Base-by-base conservation (phyloP, 768 basidiomycete species). In the Leccinum boreale region DNA sequence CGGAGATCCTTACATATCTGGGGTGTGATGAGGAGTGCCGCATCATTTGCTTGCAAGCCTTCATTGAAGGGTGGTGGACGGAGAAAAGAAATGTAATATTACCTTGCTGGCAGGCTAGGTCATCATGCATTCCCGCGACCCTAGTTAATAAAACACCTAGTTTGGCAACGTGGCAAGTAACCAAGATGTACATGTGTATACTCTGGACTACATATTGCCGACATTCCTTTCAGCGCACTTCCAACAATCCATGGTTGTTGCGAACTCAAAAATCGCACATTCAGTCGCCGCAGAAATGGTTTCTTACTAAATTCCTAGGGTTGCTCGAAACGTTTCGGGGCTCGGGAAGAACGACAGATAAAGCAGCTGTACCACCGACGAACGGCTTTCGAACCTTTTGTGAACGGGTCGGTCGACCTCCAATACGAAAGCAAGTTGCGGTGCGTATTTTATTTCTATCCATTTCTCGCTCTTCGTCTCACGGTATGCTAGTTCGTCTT, bases 1-100 rank as follows among this genome's bases (percentile, higher is more conserved):
- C 94, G 82, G 24, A 96, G 80, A 64, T 96, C 94, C 70, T 97
- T 96, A 29, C 87, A 85, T 58, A 97, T 83, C 70, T 95, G 93
- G 1, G 91, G 92, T 2, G 86, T 92, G 52, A 94, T 81, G 12
- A 76, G 71, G 50, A 94, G 73, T 4, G 74, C 74, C 9, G 75
- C 70, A 2, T 78, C 73, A 6, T 77, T 67, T 0, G 78, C 75
- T 52, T 80, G 79, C 4, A n/a, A n/a, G n/a, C n/a, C n/a, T n/a
- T n/a, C n/a, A n/a, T n/a, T n/a, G n/a, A 74, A 63, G 3, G 92
- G 90, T 5, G 92, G 94, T 14, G 94, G 92, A 47, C 92, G 87
- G 15, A 95, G 83, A 70, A 95, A 95, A 26, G 90, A 94, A 44
- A 95, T 70, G 74, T n/a, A n/a, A n/a, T n/a, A n/a, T n/a, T n/a